Evolutionary conservation across 768 basidiomycete species (phyloP).

Genomic region (Russula sp.): DNA sequence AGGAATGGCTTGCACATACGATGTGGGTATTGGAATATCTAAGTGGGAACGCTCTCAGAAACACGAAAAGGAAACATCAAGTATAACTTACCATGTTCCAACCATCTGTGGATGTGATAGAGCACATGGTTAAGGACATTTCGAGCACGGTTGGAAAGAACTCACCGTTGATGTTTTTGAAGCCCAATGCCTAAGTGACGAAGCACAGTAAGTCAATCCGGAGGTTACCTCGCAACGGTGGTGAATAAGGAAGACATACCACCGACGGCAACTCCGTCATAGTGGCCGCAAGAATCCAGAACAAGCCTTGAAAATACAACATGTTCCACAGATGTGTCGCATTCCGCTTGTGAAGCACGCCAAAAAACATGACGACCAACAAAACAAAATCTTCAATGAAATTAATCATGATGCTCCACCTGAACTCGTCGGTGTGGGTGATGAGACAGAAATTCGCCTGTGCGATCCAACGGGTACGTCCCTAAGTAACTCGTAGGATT

Average conservation of each 20-base stretch:
- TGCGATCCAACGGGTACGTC: background rate
- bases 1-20: background rate
- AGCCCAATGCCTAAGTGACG: constrained; percentile 3
- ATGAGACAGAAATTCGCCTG: background rate
- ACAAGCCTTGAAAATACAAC: constrained; percentile 16
- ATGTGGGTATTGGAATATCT: constrained; percentile 22
- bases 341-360: constrained; percentile 18
- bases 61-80: background rate
- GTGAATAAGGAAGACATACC: background rate
- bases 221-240: background rate
- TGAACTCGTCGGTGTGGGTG: background rate
- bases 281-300: constrained; percentile 12
- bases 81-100: constrained; percentile 17
- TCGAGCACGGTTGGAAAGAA: background rate
- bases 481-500: constrained; percentile 1
- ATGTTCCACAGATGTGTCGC: constrained; percentile 18
- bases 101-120: constrained; percentile 1
- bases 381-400: constrained; percentile 9
- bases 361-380: constrained; percentile 13
- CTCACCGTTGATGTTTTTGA: constrained; percentile 16
- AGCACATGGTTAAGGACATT: background rate
- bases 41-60: background rate
- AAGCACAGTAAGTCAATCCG: background rate
- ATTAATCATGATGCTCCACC: constrained; percentile 13
- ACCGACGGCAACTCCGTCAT: constrained; percentile 14